Evolutionary conservation across 2,329 filamentous ascomycete genomes (phyloP).

Genomic region (Cryphonectria japonica): DNA sequence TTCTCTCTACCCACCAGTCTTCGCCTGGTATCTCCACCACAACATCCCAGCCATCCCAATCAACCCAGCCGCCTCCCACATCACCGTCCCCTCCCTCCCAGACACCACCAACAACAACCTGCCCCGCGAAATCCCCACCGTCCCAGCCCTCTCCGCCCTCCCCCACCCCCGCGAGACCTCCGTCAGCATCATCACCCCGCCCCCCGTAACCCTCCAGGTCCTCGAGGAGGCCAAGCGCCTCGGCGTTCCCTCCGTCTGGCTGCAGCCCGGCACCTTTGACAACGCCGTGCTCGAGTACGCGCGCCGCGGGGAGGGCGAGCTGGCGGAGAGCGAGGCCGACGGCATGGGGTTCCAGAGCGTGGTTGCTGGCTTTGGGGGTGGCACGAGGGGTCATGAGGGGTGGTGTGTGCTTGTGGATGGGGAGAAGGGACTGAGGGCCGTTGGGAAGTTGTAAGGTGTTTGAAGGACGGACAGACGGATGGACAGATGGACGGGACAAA

Average conservation of each 20-base stretch:
- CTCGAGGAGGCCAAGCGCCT: slow-evolving; percentile 76
- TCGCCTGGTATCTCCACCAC: slow-evolving; percentile 84
- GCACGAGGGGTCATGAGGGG: slow-evolving; percentile 64
- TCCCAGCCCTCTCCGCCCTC: slow-evolving; percentile 68
- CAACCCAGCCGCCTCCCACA: slow-evolving; percentile 71
- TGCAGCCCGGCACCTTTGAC: slow-evolving; percentile 90
- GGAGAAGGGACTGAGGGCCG: slow-evolving; percentile 62
- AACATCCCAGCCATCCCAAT: slow-evolving; percentile 78
- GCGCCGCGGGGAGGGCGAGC: slow-evolving; percentile 50
- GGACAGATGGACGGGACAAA: neutral
- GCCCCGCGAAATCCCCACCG: slow-evolving; percentile 58
- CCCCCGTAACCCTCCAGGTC: slow-evolving; percentile 72
- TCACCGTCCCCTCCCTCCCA: slow-evolving; percentile 55
- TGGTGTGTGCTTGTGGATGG: slow-evolving; percentile 91
- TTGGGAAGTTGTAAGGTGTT: slow-evolving; percentile 50
- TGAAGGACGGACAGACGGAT: neutral
- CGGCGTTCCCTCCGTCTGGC: slow-evolving; percentile 76
- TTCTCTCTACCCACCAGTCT: slow-evolving; percentile 59
- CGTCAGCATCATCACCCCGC: slow-evolving; percentile 86
- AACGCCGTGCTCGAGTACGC: slow-evolving; percentile 74
- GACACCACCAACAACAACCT: slow-evolving; percentile 34
- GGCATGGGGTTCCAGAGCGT: slow-evolving; percentile 64
- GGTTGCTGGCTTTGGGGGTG: slow-evolving; percentile 66
- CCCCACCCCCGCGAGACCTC: slow-evolving; percentile 70
- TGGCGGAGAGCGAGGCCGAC: slow-evolving; percentile 34